phyloP scores from a whole-genome alignment of 1,284 basidiomycete genomes.

The Ganoderma resinaceum region DNA sequence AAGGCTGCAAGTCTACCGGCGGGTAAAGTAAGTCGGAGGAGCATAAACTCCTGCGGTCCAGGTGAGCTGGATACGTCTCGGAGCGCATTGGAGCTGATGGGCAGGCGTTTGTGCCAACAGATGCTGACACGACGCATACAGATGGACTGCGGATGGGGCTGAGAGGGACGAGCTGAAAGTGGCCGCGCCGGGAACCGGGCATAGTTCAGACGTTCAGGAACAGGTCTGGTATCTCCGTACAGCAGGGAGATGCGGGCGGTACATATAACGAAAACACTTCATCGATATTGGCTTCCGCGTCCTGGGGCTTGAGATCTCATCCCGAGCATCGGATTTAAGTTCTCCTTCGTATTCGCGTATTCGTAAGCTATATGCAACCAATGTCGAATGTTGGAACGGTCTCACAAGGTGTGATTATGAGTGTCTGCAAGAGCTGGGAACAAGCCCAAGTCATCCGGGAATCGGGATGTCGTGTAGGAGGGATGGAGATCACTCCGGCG shows the following conservation, averaged over 20 bases:
- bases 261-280: background rate
- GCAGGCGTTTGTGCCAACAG: background rate
- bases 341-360: background rate
- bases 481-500: background rate
- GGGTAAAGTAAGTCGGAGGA: background rate
- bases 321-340: background rate
- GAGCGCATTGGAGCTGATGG: background rate
- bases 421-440: background rate
- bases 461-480: no score
- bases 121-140: background rate
- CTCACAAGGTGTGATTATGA: background rate
- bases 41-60: background rate
- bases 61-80: background rate
- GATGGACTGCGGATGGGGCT: background rate
- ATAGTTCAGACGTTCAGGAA: background rate
- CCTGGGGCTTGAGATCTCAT: background rate
- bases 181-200: background rate
- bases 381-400: background rate
- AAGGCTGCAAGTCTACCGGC: background rate
- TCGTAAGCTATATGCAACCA: background rate
- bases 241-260: background rate
- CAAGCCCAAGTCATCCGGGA: background rate
- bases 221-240: background rate
- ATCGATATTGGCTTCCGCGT: background rate
- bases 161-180: background rate